Base-by-base conservation (phyloP, 345 rosid genomes). In the Hirschfeldia incana region DNA sequence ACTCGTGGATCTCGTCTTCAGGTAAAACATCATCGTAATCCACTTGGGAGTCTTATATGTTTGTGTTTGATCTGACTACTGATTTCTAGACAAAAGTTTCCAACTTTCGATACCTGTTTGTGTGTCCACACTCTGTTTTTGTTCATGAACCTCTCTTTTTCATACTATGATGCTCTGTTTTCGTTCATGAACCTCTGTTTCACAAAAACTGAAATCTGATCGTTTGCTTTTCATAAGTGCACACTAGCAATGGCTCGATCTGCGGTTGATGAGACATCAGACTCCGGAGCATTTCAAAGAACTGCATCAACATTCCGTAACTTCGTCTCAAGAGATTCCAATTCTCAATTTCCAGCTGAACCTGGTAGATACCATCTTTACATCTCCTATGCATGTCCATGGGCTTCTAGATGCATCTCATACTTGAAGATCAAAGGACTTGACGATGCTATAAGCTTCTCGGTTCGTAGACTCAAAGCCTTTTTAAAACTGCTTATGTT, bases 361-460 rank as follows among this genome's bases (percentile, higher is more conserved):
- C 79, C 97, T 6, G 92, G 94, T 71, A 89, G 98, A 84, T 94
- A 94, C 83, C 98, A 92, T 91, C 88, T 94, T 39, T 94, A 94
- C 60, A 78, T 94, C 74, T 94, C 97, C 2, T 92, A 94, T 85
- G 98, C 98, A 71, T 94, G 98, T 76, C 98, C 98, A 8, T 91
- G 98, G 98, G 98, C 97, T 55, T 90, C 91, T 27, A 85, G 98
- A 76, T 91, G 97, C 70, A 88, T 94, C 70, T 87, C 97, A 13
- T 92, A 81, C 85, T 80, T 94, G 80, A 91, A 88, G 87, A 76
- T 92, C 78, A 94, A 92, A 82, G 97, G 97, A 62, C 97, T 94
- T 57, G 91, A 88, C 29, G 83, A 87, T 59, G 90, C 88, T 76
- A 92, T 94, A 79, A 69, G 85, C 81, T 91, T 91, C 84, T 87